phyloP scores from a whole-genome alignment of 2,329 filamentous ascomycete genomes.

The Fusarium solani-melongenae region DNA sequence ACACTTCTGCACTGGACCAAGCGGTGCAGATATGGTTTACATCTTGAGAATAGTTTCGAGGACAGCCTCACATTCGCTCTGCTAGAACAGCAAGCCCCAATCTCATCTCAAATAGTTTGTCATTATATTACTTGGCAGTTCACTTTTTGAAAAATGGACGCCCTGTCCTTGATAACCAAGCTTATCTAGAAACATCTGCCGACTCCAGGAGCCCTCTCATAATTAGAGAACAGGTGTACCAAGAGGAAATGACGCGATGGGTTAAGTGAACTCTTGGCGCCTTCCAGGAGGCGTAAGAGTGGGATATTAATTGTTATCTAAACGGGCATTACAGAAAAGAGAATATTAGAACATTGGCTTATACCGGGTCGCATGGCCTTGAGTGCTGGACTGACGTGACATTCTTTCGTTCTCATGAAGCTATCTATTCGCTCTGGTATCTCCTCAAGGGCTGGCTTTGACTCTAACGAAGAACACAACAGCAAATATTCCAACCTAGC shows the following conservation, averaged over 20 bases:
- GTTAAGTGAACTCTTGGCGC: neutral
- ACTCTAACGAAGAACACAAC: neutral
- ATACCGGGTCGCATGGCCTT: neutral
- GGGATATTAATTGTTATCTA: neutral
- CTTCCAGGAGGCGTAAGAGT: neutral
- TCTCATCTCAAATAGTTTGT: neutral
- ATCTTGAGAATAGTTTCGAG: neutral
- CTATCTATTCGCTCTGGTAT: neutral
- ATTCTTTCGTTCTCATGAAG: neutral
- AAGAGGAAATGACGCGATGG: conserved; percentile 1
- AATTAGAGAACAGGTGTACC: neutral
- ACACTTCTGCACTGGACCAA: neutral
- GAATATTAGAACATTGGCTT: neutral
- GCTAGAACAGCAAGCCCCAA: neutral
- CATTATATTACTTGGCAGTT: neutral
- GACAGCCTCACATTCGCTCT: neutral
- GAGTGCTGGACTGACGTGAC: neutral
- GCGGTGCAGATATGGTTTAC: neutral
- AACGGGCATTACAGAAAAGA: too few species aligned
- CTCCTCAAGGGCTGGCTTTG: neutral
- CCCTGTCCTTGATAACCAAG: neutral
- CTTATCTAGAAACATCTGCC: neutral
- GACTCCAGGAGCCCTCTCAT: neutral
- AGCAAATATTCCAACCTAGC: too few species aligned
- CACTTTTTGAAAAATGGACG: neutral